Base-by-base conservation (phyloP, 257 asterid genomes). In the Haberlea rhodopensis region DNA sequence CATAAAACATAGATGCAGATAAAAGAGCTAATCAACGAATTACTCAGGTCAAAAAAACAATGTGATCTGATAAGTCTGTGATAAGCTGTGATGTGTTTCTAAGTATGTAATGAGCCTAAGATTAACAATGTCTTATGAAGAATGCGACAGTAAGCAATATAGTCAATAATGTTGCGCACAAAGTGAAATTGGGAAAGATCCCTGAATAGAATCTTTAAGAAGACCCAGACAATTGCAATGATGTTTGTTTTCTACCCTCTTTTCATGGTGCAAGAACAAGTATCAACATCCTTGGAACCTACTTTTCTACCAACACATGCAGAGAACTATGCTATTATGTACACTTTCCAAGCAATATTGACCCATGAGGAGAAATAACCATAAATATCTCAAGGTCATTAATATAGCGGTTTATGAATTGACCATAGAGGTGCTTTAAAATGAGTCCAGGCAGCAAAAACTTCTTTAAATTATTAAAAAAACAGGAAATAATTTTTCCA, bases 1-100 rank as follows among this genome's bases (percentile, higher is more conserved):
- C 57, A 45, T 49, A 77, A 66, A 27, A 43, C 40, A 77, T 63
- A 23, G 28, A 53, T 23, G 58, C 6, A 57, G 23, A 64, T 57
- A 37, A 56, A 18, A 53, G 61, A 51, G 57, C 5, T 60, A 49
- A 53, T 7, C 6, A 59, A 60, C 51, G 23, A 61, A 48, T 25
- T 51, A 20, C 8, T 37, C 26, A 32, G 25, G 57, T 61, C 19
- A 64, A 64, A 26, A 63, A n/a, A n/a, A n/a, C n/a, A n/a, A 16
- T 40, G 48, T 7, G 53, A 66, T 57, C 6, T 32, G 25, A 32
- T 26, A 58, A 55, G 24, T 53, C 45, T 2, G n/a, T n/a, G 62
- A 52, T 22, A 70, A 46, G 26, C 19, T 18, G 48, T 5, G 48
- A 5, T 27, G 9, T 48, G 27, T 68, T 69, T 54, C 11, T 9